Evolutionary conservation across 805 yeast species (phyloP).

Genomic region (Zygotorulaspora chibaensis): DNA sequence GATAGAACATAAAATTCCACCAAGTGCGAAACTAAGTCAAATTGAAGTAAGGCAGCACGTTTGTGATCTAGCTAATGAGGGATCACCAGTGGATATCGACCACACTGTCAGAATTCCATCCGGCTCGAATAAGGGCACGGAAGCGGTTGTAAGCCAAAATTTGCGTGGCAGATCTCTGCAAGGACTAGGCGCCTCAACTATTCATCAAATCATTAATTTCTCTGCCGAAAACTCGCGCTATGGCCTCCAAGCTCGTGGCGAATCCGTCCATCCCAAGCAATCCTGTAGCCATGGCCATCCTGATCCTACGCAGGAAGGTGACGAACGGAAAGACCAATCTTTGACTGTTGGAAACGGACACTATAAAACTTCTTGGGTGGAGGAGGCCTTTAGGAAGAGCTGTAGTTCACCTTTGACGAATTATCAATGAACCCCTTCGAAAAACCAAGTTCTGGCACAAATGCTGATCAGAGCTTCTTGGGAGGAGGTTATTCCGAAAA

Average conservation of each 20-base stretch:
- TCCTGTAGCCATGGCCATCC: not conserved
- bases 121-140: no score
- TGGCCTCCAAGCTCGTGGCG: constrained; percentile 2
- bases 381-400: constrained; percentile 8
- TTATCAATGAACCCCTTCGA: constrained; percentile 15
- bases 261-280: constrained; percentile 5
- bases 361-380: not conserved
- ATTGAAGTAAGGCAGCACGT: constrained; percentile 3
- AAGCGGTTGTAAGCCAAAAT: constrained; percentile 5
- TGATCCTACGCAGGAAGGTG: constrained; percentile 1
- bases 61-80: not conserved
- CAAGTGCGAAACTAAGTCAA: no score
- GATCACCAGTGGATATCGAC: not conserved
- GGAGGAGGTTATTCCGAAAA: constrained; percentile 4
- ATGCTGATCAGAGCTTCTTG: constrained; percentile 3
- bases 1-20: no score
- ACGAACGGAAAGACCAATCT: not conserved
- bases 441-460: constrained; percentile 7
- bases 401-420: constrained; percentile 11
- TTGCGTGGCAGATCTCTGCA: constrained; percentile 6
- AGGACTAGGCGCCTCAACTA: constrained; percentile 3
- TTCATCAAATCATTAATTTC: constrained; percentile 5
- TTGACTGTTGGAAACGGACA: not conserved
- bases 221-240: constrained; percentile 3
- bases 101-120: constrained; percentile 1